Evolutionary conservation across 2,329 filamentous ascomycete species (phyloP).

Genomic region (Fusarium buharicum): DNA sequence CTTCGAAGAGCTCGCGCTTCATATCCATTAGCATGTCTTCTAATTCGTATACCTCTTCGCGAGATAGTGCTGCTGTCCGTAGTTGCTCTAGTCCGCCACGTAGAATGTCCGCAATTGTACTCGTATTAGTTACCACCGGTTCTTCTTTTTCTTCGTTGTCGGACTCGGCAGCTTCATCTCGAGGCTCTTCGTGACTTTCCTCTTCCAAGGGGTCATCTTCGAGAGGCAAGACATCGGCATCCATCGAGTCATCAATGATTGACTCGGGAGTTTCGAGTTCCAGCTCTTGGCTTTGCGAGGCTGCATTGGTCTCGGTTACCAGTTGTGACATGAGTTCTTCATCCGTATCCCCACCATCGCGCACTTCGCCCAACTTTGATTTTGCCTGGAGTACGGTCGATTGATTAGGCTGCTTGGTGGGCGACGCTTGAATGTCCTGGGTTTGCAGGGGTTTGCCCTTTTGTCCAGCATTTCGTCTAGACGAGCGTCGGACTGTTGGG

Average conservation of each 20-base stretch:
- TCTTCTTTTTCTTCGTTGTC: slow-evolving; percentile 6
- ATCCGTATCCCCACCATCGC: slow-evolving; percentile 51
- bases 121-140: slow-evolving; percentile 23
- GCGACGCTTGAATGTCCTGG: slow-evolving; percentile 20
- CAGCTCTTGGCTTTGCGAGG: slow-evolving; percentile 48
- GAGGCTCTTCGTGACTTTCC: neutral
- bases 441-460: slow-evolving; percentile 26
- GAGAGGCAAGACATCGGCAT: slow-evolving; percentile 7
- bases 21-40: slow-evolving; percentile 85
- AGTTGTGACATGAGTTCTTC: slow-evolving; percentile 57
- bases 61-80: slow-evolving; percentile 67
- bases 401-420: slow-evolving; percentile 21
- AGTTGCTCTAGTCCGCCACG: slow-evolving; percentile 64
- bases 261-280: slow-evolving; percentile 18
- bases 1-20: slow-evolving; percentile 77
- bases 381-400: slow-evolving; percentile 2
- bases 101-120: slow-evolving; percentile 49
- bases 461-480: slow-evolving; percentile 38
- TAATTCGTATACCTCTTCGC: slow-evolving; percentile 73
- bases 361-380: slow-evolving; percentile 10
- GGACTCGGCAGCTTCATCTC: slow-evolving; percentile 10
- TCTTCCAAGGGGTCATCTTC: slow-evolving; percentile 8
- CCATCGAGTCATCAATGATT: slow-evolving; percentile 41
- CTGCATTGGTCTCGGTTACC: slow-evolving; percentile 54
- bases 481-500: slow-evolving; percentile 39